phyloP scores from a whole-genome alignment of 2,329 filamentous ascomycete genomes.

The Trichoderma pleuroti region DNA sequence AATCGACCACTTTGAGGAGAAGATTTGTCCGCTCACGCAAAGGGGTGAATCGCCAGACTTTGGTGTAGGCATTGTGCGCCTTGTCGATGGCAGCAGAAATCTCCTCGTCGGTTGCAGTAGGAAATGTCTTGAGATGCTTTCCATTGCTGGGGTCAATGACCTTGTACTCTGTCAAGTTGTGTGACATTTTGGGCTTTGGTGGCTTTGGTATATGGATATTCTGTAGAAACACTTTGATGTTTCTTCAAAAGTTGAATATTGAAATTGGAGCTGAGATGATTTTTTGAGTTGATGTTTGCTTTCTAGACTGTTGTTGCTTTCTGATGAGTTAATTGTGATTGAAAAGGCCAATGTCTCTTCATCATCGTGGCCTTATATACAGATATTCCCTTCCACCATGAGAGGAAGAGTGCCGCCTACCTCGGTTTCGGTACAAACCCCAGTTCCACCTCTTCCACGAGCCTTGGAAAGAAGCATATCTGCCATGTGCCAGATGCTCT shows the following conservation, averaged over 20 bases:
- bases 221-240: background rate
- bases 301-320: background rate
- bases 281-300: background rate
- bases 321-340: background rate
- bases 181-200: background rate
- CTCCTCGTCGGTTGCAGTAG: background rate
- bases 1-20: background rate
- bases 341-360: background rate
- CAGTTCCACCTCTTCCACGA: background rate
- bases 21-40: background rate
- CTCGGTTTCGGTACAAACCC: background rate
- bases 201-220: background rate
- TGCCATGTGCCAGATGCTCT: background rate
- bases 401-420: background rate
- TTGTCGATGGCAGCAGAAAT: constrained; percentile 1
- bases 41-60: background rate
- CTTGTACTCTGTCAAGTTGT: background rate
- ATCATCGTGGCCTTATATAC: background rate
- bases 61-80: background rate
- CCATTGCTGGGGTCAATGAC: background rate
- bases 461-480: background rate
- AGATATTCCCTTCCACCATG: background rate
- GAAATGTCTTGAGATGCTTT: background rate
- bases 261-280: background rate
- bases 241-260: background rate